Conservation (phyloP, 768 basidiomycete species). For the Auricularia cornea region DNA sequence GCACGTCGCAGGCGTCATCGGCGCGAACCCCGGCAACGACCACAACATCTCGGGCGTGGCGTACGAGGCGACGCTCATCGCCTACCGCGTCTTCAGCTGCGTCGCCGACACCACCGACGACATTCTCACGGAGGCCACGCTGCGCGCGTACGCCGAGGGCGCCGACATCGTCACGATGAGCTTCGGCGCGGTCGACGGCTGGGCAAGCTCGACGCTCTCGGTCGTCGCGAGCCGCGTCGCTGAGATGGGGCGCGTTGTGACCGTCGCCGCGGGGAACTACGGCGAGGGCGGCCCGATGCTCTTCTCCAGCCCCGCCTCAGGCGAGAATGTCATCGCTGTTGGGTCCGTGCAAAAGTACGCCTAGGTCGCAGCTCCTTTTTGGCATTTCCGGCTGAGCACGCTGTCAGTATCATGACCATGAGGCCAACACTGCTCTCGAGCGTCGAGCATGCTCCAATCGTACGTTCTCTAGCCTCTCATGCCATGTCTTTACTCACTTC, state of each 20-base stretch:
- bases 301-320: neutral
- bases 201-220: constrained; percentile 46
- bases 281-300: constrained; percentile 5
- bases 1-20: constrained; percentile 31
- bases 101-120: constrained; percentile 41
- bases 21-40: constrained; percentile 49
- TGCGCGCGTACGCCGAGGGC: constrained; percentile 42
- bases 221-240: constrained; percentile 56
- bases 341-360: constrained; percentile 6
- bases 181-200: constrained; percentile 54
- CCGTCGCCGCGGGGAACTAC: constrained; percentile 48
- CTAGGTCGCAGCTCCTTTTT: neutral
- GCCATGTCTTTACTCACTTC: too few relatives aligned
- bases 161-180: constrained; percentile 59
- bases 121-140: constrained; percentile 41
- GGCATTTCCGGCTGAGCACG: neutral
- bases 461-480: too few relatives aligned
- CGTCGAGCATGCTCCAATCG: too few relatives aligned
- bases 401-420: neutral
- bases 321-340: constrained; percentile 3
- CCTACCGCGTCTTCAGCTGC: constrained; percentile 59
- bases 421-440: neutral
- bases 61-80: constrained; percentile 44
- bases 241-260: constrained; percentile 48
- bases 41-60: constrained; percentile 68